Conservation (phyloP, 306 rosid species). For the Adenanthera pavonina region DNA sequence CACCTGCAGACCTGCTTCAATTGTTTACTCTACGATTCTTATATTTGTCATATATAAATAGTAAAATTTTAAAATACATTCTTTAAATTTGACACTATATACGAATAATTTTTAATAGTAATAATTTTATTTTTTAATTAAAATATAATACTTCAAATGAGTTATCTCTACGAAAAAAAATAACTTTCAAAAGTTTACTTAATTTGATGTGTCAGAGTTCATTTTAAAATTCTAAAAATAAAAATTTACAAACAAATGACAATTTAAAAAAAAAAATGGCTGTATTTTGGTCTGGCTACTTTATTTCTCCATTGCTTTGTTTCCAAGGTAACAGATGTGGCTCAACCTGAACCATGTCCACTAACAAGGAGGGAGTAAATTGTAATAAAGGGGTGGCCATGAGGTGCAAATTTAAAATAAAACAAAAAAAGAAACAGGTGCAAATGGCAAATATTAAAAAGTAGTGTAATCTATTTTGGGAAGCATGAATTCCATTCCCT, state of each 20-base stretch:
- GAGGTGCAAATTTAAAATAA: neutral
- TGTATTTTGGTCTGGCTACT: neutral
- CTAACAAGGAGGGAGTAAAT: conserved; percentile 4
- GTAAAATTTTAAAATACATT: too few species aligned
- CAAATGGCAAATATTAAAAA: neutral
- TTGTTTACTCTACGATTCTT: too few species aligned
- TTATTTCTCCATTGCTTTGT: conserved; percentile 36
- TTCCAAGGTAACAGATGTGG: conserved; percentile 65
- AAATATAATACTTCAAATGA: too few species aligned
- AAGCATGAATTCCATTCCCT: neutral
- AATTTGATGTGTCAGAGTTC: neutral
- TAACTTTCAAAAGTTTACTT: too few species aligned
- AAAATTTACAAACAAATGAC: too few species aligned
- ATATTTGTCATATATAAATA: too few species aligned
- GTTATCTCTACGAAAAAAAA: too few species aligned
- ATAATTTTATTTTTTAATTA: too few species aligned
- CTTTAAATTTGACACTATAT: too few species aligned
- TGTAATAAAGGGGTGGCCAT: conserved; percentile 40
- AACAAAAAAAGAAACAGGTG: neutral
- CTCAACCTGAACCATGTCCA: conserved; percentile 52
- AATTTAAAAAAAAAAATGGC: neutral
- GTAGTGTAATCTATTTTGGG: conserved; percentile 42
- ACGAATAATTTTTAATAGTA: too few species aligned
- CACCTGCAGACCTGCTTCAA: too few species aligned
- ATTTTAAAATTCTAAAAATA: neutral